Conservation (phyloP, 83 land plant genomes). For the Thuja plicata region DNA sequence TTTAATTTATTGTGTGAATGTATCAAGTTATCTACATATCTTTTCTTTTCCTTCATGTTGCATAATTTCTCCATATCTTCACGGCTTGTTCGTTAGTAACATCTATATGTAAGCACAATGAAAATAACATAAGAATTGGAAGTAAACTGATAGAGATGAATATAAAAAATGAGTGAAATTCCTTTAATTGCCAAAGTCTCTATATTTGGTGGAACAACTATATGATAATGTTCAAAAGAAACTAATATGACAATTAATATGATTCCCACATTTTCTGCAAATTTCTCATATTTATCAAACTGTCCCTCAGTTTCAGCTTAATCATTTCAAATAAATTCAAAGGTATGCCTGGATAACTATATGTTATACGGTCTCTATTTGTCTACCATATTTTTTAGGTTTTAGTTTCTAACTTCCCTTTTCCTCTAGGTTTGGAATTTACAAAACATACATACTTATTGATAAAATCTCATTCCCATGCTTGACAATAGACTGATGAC, state of each 20-base stretch:
- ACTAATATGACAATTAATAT: background rate
- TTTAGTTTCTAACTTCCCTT: background rate
- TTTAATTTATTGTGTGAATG: background rate
- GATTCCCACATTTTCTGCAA: background rate
- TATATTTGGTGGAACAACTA: background rate
- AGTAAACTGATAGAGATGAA: slow-evolving; percentile 4
- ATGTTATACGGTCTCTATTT: background rate
- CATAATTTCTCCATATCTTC: background rate
- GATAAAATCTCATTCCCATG: background rate
- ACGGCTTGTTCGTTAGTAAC: background rate
- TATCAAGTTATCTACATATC: background rate
- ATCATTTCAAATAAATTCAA: background rate
- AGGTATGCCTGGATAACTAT: background rate
- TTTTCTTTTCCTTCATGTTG: background rate
- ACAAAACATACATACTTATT: background rate
- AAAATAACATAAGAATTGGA: background rate
- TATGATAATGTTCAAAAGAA: background rate
- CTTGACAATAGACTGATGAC: background rate
- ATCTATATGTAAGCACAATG: background rate
- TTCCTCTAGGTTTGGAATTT: background rate
- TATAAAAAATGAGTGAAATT: background rate
- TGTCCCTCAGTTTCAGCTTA: background rate
- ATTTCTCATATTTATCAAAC: background rate
- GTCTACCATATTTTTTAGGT: background rate
- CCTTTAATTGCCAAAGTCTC: background rate